phyloP scores from a whole-genome alignment of 768 basidiomycete genomes.

The Pholiota microspora region DNA sequence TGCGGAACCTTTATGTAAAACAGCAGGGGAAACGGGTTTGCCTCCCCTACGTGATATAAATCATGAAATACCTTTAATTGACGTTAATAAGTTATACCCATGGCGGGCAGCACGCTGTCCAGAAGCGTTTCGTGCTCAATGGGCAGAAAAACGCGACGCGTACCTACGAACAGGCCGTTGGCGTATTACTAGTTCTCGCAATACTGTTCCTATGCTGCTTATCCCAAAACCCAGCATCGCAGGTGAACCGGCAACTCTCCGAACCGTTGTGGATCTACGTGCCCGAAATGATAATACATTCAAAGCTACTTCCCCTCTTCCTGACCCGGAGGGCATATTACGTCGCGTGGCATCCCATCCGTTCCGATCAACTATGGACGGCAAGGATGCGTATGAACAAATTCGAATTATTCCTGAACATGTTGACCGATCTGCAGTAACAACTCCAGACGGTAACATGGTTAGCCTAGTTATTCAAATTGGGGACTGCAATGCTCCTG shows the following conservation, averaged over 20 bases:
- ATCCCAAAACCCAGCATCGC: constrained; percentile 21
- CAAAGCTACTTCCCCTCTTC: not conserved
- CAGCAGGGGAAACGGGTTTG: constrained; percentile 20
- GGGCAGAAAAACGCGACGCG: constrained; percentile 23
- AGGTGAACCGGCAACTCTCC: constrained; percentile 13
- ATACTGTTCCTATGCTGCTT: constrained; percentile 31
- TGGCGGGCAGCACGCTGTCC: constrained; percentile 35
- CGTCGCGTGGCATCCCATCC: not conserved
- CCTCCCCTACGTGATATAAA: constrained; percentile 38
- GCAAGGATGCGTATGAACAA: not conserved
- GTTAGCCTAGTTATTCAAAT: constrained; percentile 11
- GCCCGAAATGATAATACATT: not conserved
- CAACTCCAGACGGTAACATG: constrained; percentile 5
- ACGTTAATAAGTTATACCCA: constrained; percentile 24
- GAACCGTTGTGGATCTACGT: constrained; percentile 2
- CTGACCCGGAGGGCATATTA: constrained; percentile 1
- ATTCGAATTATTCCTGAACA: not conserved
- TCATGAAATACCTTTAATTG: constrained; percentile 37
- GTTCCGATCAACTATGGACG: constrained; percentile 3
- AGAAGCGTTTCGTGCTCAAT: constrained; percentile 26
- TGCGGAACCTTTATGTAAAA: constrained; percentile 16
- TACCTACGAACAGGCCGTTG: constrained; percentile 25
- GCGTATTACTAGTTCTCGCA: constrained; percentile 28
- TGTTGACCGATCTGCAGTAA: constrained; percentile 1
- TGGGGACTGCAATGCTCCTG: constrained; percentile 22